Percentiles rank a stretch among this genome's conserved stretches.
These are phyloP conservation scores for Thymus mandschuricus DNA, from an alignment of 257 asterid genomes.

Conservation along the genomic window DNA sequence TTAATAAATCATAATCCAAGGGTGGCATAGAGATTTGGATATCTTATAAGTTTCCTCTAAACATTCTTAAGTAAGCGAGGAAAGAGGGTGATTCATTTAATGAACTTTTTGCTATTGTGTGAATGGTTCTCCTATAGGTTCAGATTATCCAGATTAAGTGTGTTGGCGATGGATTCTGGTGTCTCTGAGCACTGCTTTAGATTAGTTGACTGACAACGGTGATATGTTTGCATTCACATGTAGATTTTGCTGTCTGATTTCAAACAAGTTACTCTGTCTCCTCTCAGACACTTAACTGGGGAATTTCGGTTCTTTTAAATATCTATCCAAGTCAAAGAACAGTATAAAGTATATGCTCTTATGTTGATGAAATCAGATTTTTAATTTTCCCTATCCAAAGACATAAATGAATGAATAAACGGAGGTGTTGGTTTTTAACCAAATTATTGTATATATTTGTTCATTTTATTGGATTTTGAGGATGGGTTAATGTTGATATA, in stretches of 20 bases:
- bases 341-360: slow-evolving; percentile 5
- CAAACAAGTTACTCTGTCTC: not conserved
- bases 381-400: not conserved
- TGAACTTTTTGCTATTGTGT: not conserved
- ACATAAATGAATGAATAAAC: not conserved
- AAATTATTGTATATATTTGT: not conserved
- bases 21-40: slow-evolving; percentile 10
- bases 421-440: slow-evolving; percentile 10
- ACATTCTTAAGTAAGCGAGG: slow-evolving; percentile 2
- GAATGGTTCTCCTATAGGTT: slow-evolving; percentile 16
- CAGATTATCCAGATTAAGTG: not conserved
- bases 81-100: slow-evolving; percentile 4
- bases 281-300: slow-evolving; percentile 6
- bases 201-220: slow-evolving; percentile 12
- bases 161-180: slow-evolving; percentile 16
- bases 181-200: not conserved
- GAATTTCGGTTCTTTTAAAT: slow-evolving; percentile 1
- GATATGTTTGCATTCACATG: slow-evolving; percentile 23
- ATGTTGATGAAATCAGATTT: slow-evolving; percentile 20
- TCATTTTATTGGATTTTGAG: too few relatives aligned
- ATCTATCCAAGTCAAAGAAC: not conserved
- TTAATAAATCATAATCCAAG: slow-evolving; percentile 11
- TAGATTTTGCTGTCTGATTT: slow-evolving; percentile 13
- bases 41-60: not conserved
- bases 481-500: not conserved